phyloP scores from a whole-genome alignment of 1,139 yeast genomes.

The Sugiyamaella pinicola region DNA sequence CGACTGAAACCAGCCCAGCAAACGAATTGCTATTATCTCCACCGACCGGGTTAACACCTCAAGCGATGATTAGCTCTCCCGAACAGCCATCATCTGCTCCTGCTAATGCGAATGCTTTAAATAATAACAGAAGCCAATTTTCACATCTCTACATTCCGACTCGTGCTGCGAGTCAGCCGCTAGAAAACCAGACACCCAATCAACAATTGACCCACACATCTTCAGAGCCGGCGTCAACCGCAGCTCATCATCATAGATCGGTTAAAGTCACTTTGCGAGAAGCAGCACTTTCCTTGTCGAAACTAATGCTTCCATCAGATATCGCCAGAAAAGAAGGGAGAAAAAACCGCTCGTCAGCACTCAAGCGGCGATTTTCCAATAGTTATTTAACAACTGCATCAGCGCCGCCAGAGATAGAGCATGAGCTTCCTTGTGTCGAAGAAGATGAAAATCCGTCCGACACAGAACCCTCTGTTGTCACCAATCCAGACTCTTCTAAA shows the following conservation, averaged over 20 bases:
- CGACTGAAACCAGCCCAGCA: constrained; percentile 4
- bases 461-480: not conserved
- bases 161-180: constrained; percentile 8
- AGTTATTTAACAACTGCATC: not conserved
- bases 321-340: constrained; percentile 26
- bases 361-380: constrained; percentile 24
- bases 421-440: not conserved
- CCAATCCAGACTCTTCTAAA: not conserved
- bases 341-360: constrained; percentile 21
- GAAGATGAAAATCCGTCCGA: not conserved
- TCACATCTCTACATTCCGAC: not conserved
- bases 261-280: constrained; percentile 18
- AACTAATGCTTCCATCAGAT: constrained; percentile 26
- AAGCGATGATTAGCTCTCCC: not conserved
- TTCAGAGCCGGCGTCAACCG: not conserved
- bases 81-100: constrained; percentile 4
- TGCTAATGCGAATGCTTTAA: not conserved
- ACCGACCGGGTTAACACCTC: constrained; percentile 5
- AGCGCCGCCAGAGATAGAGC: not conserved
- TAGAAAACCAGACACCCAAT: not conserved
- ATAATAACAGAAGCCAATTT: not conserved
- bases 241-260: constrained; percentile 17
- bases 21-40: constrained; percentile 1
- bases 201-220: not conserved
- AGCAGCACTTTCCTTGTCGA: constrained; percentile 20